Evolutionary conservation across 805 yeast species (phyloP).

Genomic region (Saccharomycopsis sp.): DNA sequence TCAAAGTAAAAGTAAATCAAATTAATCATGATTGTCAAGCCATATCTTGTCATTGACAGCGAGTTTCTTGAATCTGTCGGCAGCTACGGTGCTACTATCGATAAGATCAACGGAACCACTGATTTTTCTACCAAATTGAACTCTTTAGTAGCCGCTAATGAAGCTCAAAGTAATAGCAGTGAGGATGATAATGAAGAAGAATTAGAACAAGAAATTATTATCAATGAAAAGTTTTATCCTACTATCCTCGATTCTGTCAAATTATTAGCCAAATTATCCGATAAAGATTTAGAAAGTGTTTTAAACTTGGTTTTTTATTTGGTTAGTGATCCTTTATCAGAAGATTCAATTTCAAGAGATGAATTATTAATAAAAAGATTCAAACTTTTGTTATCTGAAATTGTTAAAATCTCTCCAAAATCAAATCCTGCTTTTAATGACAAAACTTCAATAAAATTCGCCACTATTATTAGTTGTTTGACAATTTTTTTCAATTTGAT

Average conservation of each 20-base stretch:
- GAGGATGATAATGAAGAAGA: background rate
- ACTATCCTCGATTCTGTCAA: conserved; percentile 7
- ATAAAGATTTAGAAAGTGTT: conserved; percentile 14
- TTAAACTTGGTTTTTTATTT: conserved; percentile 17
- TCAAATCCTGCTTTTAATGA: conserved; percentile 13
- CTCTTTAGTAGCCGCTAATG: background rate
- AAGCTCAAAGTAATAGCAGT: background rate
- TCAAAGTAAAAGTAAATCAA: too few relatives aligned
- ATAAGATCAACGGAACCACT: conserved; percentile 2
- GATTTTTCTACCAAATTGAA: conserved; percentile 12
- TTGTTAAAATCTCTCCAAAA: conserved; percentile 10
- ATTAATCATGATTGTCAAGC: too few relatives aligned
- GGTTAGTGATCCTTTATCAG: conserved; percentile 7
- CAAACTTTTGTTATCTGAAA: conserved; percentile 4
- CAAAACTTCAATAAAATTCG: conserved; percentile 11
- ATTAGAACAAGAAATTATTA: too few relatives aligned
- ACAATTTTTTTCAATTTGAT: conserved; percentile 17
- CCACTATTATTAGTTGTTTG: conserved; percentile 14
- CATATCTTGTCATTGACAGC: conserved; percentile 14
- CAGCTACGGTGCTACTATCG: conserved; percentile 12
- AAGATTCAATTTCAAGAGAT: background rate
- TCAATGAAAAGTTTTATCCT: conserved; percentile 9
- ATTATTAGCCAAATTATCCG: conserved; percentile 7
- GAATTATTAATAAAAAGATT: conserved; percentile 10
- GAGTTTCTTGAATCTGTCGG: conserved; percentile 13